Evolutionary conservation across 2,329 filamentous ascomycete species (phyloP).

Genomic region (Aspergillus quadricinctus): DNA sequence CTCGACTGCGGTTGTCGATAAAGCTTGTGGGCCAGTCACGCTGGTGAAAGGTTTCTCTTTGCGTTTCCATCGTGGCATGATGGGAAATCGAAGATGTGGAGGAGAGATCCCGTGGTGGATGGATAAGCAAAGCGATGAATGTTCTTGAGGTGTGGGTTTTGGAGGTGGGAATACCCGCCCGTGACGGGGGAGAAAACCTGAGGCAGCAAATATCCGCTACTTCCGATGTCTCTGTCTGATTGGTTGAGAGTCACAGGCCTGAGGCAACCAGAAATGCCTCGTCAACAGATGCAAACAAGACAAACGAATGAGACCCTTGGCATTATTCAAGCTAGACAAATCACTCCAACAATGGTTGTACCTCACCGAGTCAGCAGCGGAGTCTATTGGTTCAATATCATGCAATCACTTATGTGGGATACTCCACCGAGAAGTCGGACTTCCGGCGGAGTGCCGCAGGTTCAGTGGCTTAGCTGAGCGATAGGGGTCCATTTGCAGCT

Average conservation of each 20-base stretch:
- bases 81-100: not conserved
- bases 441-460: not conserved
- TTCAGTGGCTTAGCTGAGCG: too few relatives aligned
- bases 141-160: not conserved
- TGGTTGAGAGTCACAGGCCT: not conserved
- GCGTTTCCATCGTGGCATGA: constrained; percentile 21
- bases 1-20: constrained; percentile 5
- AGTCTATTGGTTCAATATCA: not conserved
- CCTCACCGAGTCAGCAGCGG: not conserved
- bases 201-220: not conserved
- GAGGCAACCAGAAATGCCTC: too few relatives aligned
- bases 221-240: not conserved
- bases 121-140: not conserved
- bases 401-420: too few relatives aligned
- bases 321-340: too few relatives aligned
- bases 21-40: not conserved
- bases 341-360: too few relatives aligned
- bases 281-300: too few relatives aligned
- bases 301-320: too few relatives aligned
- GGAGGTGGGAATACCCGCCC: not conserved
- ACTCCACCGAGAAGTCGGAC: not conserved
- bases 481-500: too few relatives aligned
- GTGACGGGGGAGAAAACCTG: not conserved
- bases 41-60: constrained; percentile 9
- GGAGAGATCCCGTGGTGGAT: not conserved